Base-by-base conservation (phyloP, 2,329 filamentous ascomycete genomes). In the Clathrospora elynae region DNA sequence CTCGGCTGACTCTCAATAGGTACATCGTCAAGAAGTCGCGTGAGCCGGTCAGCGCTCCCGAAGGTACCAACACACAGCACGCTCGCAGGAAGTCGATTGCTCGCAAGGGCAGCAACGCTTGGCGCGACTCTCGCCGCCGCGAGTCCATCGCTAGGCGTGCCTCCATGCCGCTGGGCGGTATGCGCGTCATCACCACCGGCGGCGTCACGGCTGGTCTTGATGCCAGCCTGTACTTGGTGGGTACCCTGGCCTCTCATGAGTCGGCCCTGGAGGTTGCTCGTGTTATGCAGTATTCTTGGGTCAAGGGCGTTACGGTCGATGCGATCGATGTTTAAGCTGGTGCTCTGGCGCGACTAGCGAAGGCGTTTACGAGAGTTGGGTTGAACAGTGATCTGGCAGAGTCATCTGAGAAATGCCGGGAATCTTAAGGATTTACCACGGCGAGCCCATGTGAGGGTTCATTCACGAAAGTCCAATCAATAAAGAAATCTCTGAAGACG, bases 241-340 rank as follows among this genome's bases (percentile, higher is more conserved):
- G 86, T 71, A 88, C 89, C 57, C 74, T 95, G 70, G 88, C 92
- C 35, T 87, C 84, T 48, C 83, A 89, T 63, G 87, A 88, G 39
- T 79, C 84, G 47, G 88, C 89, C 51, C 80, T 83, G 45, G 87
- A 92, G 73, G 84, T 88, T 55, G 85, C 87, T 64, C 81, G 85
- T 53, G 60, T 81, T 55, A 83, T 93, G 78, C 87, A 92, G 75
- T 88, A 91, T 78, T 83, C 80, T 64, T 95, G 90, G 90, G 81
- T 82, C 70, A 92, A 91, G 83, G 88, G 88, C 58, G 78, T 88
- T 68, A 88, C 90, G 58, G 86, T 92, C 59, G 87, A 92, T 69
- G 87, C 87, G 53, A 83, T 91, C 69, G 88, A 93, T 74, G 87
- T 93, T 71, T 92, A 83, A 64, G 55, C 54, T 46, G 44, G 38